Evolutionary conservation across 495 filamentous ascomycete genomes (phyloP).

Genomic region (Neurospora discreta): DNA sequence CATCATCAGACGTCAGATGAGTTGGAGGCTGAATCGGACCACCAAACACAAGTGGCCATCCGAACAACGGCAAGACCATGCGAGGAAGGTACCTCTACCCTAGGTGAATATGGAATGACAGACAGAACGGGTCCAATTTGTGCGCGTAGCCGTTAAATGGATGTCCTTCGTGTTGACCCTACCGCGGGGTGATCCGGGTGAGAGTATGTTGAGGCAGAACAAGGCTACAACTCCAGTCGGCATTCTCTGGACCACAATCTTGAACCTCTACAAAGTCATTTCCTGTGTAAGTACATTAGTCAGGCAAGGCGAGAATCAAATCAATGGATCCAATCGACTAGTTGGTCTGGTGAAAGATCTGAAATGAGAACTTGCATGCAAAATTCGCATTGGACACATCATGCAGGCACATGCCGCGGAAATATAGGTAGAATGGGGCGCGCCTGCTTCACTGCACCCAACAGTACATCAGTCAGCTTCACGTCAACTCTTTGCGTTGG

Average conservation of each 20-base stretch:
- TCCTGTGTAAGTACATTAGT: neutral
- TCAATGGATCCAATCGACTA: neutral
- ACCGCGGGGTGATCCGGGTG: neutral
- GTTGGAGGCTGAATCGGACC: neutral
- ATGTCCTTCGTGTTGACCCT: neutral
- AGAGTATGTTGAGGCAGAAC: neutral
- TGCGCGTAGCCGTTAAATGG: neutral
- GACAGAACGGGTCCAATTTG: neutral
- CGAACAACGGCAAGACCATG: neutral
- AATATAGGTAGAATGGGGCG: neutral
- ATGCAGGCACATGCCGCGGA: neutral
- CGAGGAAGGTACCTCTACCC: neutral
- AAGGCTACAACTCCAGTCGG: neutral
- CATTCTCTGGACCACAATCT: neutral
- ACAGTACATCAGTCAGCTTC: neutral
- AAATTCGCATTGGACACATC: neutral
- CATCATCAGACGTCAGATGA: neutral
- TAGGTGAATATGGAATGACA: neutral
- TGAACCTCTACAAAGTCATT: neutral
- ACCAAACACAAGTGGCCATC: neutral
- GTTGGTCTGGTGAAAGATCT: neutral
- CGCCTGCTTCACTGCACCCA: neutral
- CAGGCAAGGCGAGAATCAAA: neutral
- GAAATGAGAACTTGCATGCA: neutral
- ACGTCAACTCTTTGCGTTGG: neutral